Evolutionary conservation across 1,284 basidiomycete genomes (phyloP).

Genomic region (Ceratobasidium sp.): DNA sequence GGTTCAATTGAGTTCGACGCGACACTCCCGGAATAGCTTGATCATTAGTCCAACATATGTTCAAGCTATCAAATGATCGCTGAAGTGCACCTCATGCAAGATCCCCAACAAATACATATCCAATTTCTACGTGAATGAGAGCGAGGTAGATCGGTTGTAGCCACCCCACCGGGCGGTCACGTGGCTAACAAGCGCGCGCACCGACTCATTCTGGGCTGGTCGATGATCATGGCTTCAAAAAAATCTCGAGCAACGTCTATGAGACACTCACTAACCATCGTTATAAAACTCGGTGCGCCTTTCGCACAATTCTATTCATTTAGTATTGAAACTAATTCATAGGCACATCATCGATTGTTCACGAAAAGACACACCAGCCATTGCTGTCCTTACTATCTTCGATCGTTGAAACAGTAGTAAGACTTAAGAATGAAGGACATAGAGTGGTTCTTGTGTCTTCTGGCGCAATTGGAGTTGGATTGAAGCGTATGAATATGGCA

Average conservation of each 20-base stretch:
- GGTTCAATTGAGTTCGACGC: no score
- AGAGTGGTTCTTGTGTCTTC: constrained; percentile 95
- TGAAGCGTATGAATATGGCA: constrained; percentile 88
- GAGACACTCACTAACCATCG: constrained; percentile 61
- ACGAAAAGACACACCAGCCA: constrained; percentile 87
- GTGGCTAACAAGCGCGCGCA: constrained; percentile 5
- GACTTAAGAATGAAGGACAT: constrained; percentile 82
- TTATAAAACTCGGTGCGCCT: constrained; percentile 81
- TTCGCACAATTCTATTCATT: constrained; percentile 37
- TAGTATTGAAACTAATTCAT: constrained; percentile 35
- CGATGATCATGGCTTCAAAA: constrained; percentile 29
- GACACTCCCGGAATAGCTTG: no score
- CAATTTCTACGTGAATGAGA: not conserved
- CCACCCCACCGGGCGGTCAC: constrained; percentile 6
- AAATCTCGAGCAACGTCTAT: constrained; percentile 14
- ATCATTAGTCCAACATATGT: no score
- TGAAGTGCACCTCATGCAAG: no score
- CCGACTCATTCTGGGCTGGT: constrained; percentile 24
- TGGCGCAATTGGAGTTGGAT: constrained; percentile 93
- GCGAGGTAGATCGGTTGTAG: not conserved
- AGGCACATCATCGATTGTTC: constrained; percentile 95
- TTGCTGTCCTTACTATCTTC: constrained; percentile 89
- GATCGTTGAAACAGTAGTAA: constrained; percentile 89
- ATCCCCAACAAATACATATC: no score
- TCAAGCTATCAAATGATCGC: no score